Conservation (phyloP, 2,329 filamentous ascomycete species). For the Pyrenochaeta sp. region DNA sequence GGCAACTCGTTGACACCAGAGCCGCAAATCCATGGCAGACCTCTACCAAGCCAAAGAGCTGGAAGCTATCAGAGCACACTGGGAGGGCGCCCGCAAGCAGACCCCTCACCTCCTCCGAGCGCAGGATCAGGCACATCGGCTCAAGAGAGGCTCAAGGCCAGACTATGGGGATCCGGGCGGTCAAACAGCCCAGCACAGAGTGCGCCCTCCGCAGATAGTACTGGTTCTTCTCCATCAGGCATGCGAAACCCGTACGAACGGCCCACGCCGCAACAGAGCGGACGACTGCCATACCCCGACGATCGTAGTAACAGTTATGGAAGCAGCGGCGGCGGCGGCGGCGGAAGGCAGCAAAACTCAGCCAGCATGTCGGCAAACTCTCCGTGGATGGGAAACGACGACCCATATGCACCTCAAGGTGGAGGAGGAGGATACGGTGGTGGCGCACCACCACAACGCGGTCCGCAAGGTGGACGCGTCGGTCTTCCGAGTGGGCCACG, state of each 20-base stretch:
- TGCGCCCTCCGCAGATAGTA: constrained; percentile 31
- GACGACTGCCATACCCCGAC: constrained; percentile 42
- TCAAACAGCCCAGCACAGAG: constrained; percentile 63
- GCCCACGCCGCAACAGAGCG: constrained; percentile 22
- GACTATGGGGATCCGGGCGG: constrained; percentile 74
- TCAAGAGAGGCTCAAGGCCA: constrained; percentile 82
- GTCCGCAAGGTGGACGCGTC: constrained; percentile 41
- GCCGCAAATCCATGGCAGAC: constrained; percentile 58
- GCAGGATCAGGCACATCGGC: constrained; percentile 64
- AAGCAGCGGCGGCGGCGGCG: constrained; percentile 29
- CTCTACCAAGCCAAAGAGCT: constrained; percentile 75
- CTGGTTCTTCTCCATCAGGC: constrained; percentile 13
- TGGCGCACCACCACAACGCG: constrained; percentile 34
- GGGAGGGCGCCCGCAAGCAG: constrained; percentile 45
- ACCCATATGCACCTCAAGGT: constrained; percentile 39
- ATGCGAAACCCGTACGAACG: constrained; percentile 41
- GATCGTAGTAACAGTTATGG: constrained; percentile 44
- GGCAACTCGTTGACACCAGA: constrained; percentile 46
- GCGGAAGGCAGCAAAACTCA: constrained; percentile 38
- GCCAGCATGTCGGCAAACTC: constrained; percentile 44
- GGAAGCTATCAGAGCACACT: constrained; percentile 74
- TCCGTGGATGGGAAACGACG: constrained; percentile 43
- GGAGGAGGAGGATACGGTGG: constrained; percentile 28
- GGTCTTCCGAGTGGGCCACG: constrained; percentile 51
- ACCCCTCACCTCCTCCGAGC: constrained; percentile 46